Percentiles rank a stretch among this genome's conserved stretches.
Evolutionary conservation across 345 rosid species (phyloP).

Genomic region (Camelina neglecta): DNA sequence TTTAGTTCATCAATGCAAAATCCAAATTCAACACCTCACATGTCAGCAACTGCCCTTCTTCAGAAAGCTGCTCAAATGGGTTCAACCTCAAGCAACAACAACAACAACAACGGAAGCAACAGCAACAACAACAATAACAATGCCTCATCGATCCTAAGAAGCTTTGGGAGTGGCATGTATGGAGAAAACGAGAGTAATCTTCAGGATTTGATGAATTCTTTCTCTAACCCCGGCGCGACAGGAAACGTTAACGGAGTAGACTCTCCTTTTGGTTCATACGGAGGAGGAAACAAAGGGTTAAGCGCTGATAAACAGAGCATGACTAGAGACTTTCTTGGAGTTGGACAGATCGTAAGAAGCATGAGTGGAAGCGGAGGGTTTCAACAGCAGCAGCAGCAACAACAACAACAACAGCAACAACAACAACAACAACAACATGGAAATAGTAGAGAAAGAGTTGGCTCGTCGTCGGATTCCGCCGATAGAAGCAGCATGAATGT

Average conservation of each 20-base stretch:
- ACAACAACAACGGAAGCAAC: slow-evolving; percentile 31
- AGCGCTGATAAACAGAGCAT: slow-evolving; percentile 51
- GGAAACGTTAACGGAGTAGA: slow-evolving; percentile 49
- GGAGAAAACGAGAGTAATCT: slow-evolving; percentile 62
- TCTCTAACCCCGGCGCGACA: slow-evolving; percentile 45
- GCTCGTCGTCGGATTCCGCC: slow-evolving; percentile 52
- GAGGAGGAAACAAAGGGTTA: slow-evolving; percentile 38
- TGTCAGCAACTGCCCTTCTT: slow-evolving; percentile 85
- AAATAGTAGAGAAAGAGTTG: slow-evolving; percentile 40
- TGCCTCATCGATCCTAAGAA: slow-evolving; percentile 58
- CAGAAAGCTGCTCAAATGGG: slow-evolving; percentile 89
- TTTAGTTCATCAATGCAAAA: slow-evolving; percentile 59
- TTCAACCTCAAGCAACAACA: slow-evolving; percentile 56
- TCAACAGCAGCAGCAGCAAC: slow-evolving; percentile 43
- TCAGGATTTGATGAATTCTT: slow-evolving; percentile 64
- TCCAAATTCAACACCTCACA: slow-evolving; percentile 53
- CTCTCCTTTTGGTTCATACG: slow-evolving; percentile 42
- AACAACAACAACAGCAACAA: slow-evolving; percentile 22
- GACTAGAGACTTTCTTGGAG: slow-evolving; percentile 84
- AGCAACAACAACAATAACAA: slow-evolving; percentile 46
- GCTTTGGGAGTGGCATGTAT: slow-evolving; percentile 52
- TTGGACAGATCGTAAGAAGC: slow-evolving; percentile 66
- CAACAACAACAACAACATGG: slow-evolving; percentile 28
- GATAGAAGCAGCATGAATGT: slow-evolving; percentile 46
- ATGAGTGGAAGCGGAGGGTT: slow-evolving; percentile 52